Evolutionary conservation across 495 filamentous ascomycete species (phyloP).

Genomic region (Bathelium albidoporum): DNA sequence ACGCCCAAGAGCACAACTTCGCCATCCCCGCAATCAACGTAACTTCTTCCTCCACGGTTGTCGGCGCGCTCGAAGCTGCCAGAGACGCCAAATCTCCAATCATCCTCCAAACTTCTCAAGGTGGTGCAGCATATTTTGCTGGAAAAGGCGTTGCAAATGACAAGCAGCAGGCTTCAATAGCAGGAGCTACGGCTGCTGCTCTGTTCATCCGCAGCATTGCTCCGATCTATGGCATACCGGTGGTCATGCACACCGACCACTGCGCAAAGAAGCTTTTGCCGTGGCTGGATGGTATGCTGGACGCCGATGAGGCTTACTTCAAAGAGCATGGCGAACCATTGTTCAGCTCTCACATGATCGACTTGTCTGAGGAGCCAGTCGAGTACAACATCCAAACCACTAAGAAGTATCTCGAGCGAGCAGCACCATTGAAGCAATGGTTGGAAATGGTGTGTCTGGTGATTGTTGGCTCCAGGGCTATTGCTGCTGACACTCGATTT

Average conservation of each 20-base stretch:
- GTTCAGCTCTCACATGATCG: conserved; percentile 96
- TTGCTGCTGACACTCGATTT: neutral
- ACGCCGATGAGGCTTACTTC: conserved; percentile 85
- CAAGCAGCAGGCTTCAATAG: conserved; percentile 79
- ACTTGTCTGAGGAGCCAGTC: conserved; percentile 79
- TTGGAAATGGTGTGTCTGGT: conserved; percentile 75
- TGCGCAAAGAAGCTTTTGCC: conserved; percentile 38
- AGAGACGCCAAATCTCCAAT: conserved; percentile 78
- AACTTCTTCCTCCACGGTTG: conserved; percentile 82
- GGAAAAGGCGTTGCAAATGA: conserved; percentile 86
- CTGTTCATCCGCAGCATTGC: conserved; percentile 89
- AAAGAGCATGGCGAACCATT: conserved; percentile 85
- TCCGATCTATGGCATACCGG: conserved; percentile 78
- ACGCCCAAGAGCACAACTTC: conserved; percentile 72
- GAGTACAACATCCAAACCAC: conserved; percentile 87
- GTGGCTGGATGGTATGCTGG: conserved; percentile 94
- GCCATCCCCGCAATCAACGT: conserved; percentile 94
- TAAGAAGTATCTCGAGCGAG: conserved; percentile 79
- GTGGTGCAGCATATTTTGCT: conserved; percentile 88
- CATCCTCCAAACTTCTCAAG: conserved; percentile 85
- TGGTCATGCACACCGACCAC: conserved; percentile 77
- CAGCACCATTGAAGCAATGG: conserved; percentile 94
- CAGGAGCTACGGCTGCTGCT: conserved; percentile 76
- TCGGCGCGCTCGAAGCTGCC: conserved; percentile 85
- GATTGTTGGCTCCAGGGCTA: neutral